Percentiles rank a stretch among this genome's conserved stretches.
Evolutionary conservation across 2,329 filamentous ascomycete species (phyloP).

Genomic region (Penicillium occitanis): DNA sequence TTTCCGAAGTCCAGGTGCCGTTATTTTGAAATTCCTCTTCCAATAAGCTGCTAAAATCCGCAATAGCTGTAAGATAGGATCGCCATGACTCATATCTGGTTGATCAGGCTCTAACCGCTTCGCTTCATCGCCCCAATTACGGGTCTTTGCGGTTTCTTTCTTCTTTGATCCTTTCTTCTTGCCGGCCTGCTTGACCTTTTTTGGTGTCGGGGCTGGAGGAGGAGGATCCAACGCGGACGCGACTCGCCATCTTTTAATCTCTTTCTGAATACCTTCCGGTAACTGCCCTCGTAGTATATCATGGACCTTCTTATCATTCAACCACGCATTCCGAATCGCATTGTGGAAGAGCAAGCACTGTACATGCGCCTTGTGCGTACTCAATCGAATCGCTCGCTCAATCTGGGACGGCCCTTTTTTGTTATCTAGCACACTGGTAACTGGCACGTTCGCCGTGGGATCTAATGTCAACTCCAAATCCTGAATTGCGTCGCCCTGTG

Average conservation of each 20-base stretch:
- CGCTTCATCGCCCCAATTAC: conserved; percentile 73
- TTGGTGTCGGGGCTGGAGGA: conserved; percentile 36
- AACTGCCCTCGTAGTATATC: conserved; percentile 73
- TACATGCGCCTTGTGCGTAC: conserved; percentile 86
- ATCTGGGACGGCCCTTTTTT: conserved; percentile 87
- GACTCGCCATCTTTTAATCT: conserved; percentile 70
- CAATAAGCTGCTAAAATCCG: conserved; percentile 79
- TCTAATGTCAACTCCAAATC: conserved; percentile 72
- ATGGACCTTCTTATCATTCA: conserved; percentile 74
- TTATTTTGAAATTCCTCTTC: conserved; percentile 78
- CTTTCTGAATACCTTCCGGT: conserved; percentile 65
- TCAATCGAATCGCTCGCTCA: conserved; percentile 72
- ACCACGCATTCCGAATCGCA: conserved; percentile 77
- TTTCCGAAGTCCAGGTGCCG: conserved; percentile 79
- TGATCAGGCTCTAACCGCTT: conserved; percentile 67
- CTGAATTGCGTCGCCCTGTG: conserved; percentile 29
- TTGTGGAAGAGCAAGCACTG: conserved; percentile 89
- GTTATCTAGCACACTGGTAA: conserved; percentile 60
- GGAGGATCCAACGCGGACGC: conserved; percentile 61
- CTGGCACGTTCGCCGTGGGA: conserved; percentile 50
- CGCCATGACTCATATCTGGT: conserved; percentile 76
- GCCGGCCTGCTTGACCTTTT: conserved; percentile 35
- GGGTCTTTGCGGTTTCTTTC: conserved; percentile 43
- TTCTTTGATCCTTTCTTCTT: conserved; percentile 17
- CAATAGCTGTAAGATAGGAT: conserved; percentile 75